A percentile compares a stretch with the other conserved stretches of the same genome.
Evolutionary conservation across 306 rosid genomes (phyloP).

Genomic region (Nissolia schottii): DNA sequence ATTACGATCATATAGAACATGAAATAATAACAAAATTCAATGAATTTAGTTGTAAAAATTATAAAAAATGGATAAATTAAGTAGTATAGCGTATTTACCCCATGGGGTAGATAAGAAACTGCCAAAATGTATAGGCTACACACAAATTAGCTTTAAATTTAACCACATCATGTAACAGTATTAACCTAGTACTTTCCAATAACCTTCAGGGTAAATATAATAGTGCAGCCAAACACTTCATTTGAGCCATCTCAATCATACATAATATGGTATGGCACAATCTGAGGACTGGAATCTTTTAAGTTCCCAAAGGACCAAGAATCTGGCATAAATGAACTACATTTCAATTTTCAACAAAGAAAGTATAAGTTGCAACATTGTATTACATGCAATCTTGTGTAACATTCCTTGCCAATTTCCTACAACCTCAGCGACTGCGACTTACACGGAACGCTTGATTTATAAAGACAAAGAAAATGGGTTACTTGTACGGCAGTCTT

Average conservation of each 20-base stretch:
- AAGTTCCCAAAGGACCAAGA: neutral
- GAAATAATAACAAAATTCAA: no score
- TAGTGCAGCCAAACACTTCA: neutral
- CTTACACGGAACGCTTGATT: neutral
- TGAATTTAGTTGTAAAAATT: no score
- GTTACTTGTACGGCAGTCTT: neutral
- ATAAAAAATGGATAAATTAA: no score
- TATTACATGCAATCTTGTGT: neutral
- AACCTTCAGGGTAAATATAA: constrained; percentile 3
- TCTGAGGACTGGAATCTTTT: neutral
- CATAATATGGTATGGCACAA: neutral
- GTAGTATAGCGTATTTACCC: no score
- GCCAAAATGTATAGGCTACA: no score
- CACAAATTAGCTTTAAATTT: no score
- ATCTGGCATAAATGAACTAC: neutral
- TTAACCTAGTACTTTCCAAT: neutral
- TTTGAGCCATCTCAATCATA: neutral
- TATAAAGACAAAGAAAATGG: neutral
- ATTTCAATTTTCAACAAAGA: neutral
- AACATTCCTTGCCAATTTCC: neutral
- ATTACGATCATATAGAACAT: no score
- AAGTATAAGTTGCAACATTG: neutral
- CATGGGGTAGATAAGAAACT: no score
- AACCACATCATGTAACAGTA: neutral
- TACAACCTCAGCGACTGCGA: neutral